Evolutionary conservation across 352 stramenopile genomes (phyloP).

Genomic region (Phytophthora vignae): DNA sequence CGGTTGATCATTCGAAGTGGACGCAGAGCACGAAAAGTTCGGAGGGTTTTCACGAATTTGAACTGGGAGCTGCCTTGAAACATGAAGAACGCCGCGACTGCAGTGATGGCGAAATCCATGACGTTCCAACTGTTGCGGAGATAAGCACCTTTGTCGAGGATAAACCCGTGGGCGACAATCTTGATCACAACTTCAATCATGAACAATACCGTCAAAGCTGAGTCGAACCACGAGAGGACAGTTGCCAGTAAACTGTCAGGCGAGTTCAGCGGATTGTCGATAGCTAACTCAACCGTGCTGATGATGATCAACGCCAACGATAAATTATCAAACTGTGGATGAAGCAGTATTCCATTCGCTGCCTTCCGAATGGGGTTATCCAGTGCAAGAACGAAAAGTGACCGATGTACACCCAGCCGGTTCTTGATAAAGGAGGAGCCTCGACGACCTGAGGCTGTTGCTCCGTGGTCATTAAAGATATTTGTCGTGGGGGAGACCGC

Average conservation of each 20-base stretch:
- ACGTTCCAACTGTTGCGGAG: conserved; percentile 90
- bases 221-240: conserved; percentile 71
- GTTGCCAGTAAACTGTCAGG: conserved; percentile 52
- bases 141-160: conserved; percentile 73
- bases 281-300: conserved; percentile 70
- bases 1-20: conserved; percentile 88
- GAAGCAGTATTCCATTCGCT: conserved; percentile 55
- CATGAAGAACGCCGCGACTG: conserved; percentile 75
- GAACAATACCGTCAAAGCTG: conserved; percentile 84
- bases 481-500: conserved; percentile 19
- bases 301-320: conserved; percentile 81
- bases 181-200: conserved; percentile 89
- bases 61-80: conserved; percentile 71
- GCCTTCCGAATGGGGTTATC: conserved; percentile 62
- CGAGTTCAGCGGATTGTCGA: conserved; percentile 78
- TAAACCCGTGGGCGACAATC: conserved; percentile 83
- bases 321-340: conserved; percentile 79
- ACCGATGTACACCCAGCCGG: conserved; percentile 37
- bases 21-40: conserved; percentile 81
- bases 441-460: background rate
- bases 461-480: conserved; percentile 44
- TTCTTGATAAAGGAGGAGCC: conserved; percentile 21
- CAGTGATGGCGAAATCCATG: conserved; percentile 91
- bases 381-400: conserved; percentile 52
- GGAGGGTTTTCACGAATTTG: conserved; percentile 73